phyloP scores from a whole-genome alignment of 1,284 basidiomycete species.

The Ustilago cynodontis region DNA sequence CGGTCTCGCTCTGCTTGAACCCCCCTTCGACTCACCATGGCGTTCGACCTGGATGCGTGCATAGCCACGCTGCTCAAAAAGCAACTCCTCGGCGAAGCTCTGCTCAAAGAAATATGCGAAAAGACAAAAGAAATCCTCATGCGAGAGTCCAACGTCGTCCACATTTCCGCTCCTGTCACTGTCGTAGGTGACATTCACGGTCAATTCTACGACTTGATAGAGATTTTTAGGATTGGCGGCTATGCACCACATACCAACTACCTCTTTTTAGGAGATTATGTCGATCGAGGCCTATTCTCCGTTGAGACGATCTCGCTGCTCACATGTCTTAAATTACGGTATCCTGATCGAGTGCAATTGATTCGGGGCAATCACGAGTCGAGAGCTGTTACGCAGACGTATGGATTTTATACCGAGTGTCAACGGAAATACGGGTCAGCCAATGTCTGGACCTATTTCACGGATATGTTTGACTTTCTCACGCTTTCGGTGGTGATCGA shows the following conservation, averaged over 20 bases:
- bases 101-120: conserved; percentile 69
- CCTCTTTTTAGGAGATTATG: conserved; percentile 87
- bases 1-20: background rate
- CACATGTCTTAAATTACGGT: conserved; percentile 95
- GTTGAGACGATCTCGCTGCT: conserved; percentile 98
- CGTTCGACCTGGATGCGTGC: conserved; percentile 69
- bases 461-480: conserved; percentile 99
- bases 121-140: conserved; percentile 80
- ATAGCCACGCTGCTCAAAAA: conserved; percentile 68
- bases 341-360: conserved; percentile 95
- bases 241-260: conserved; percentile 97
- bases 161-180: conserved; percentile 96
- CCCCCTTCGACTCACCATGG: conserved; percentile 45
- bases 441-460: conserved; percentile 99
- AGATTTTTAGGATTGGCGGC: conserved; percentile 98
- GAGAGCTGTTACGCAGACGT: conserved; percentile 96
- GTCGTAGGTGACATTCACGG: conserved; percentile 99
- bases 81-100: conserved; percentile 67
- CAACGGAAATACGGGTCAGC: conserved; percentile 91
- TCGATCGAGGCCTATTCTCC: conserved; percentile 95
- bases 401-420: conserved; percentile 99
- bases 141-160: conserved; percentile 98
- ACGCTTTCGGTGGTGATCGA: conserved; percentile 98
- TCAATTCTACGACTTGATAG: conserved; percentile 97
- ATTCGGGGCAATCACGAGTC: conserved; percentile 99